Evolutionary conservation across 2,329 filamentous ascomycete genomes (phyloP).

Genomic region (Myriosclerotinia duriaeana): DNA sequence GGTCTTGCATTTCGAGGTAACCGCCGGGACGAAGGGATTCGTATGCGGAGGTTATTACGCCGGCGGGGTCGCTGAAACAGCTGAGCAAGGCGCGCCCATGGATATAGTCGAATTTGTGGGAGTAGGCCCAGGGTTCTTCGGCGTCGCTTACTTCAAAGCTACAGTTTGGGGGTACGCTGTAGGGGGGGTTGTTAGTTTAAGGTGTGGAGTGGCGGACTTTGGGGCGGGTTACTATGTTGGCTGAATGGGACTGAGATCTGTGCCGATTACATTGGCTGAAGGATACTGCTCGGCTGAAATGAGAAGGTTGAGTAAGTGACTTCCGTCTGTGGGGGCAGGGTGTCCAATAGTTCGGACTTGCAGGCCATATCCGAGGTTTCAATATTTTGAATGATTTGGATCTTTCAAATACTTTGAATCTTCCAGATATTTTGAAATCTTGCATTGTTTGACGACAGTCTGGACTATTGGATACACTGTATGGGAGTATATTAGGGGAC

Average conservation of each 20-base stretch:
- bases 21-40: conserved; percentile 21
- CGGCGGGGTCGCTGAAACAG: conserved; percentile 39
- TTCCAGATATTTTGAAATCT: too few species aligned
- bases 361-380: conserved; percentile 24
- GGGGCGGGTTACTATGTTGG: conserved; percentile 28
- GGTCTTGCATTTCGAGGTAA: conserved; percentile 28
- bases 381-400: conserved; percentile 38
- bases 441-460: too few species aligned
- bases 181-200: neutral
- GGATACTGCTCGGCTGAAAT: conserved; percentile 34
- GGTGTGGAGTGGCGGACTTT: neutral
- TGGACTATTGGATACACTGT: too few species aligned
- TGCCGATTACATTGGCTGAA: conserved; percentile 35
- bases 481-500: too few species aligned
- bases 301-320: neutral
- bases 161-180: conserved; percentile 48
- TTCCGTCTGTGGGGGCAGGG: neutral
- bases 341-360: neutral
- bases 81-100: conserved; percentile 48
- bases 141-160: conserved; percentile 54
- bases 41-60: conserved; percentile 40
- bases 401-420: too few species aligned
- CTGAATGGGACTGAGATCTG: conserved; percentile 40
- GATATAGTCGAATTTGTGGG: conserved; percentile 51
- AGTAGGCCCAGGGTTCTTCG: conserved; percentile 50